These are phyloP conservation scores for Schizosaccharomyces octosporus DNA, from an alignment of 805 yeast species.

Conservation along the genomic window DNA sequence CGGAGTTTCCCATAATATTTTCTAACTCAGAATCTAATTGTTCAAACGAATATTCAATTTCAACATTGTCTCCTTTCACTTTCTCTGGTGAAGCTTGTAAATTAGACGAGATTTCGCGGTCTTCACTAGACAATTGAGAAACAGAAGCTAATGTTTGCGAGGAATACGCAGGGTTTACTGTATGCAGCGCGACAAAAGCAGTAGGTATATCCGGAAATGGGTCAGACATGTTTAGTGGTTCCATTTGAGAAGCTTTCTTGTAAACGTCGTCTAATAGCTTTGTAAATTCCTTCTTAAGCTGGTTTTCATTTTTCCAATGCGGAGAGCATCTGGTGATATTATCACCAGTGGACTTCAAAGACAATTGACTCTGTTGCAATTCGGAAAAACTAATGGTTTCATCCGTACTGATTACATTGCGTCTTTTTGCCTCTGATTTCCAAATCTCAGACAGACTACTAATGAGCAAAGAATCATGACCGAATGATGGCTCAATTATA, in stretches of 20 bases:
- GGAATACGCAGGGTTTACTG: not conserved
- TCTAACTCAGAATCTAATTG: not conserved
- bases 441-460: not conserved
- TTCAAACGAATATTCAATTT: not conserved
- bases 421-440: not conserved
- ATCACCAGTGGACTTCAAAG: not conserved
- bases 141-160: not conserved
- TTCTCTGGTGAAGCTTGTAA: too few species aligned
- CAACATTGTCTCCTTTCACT: not conserved
- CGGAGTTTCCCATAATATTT: not conserved
- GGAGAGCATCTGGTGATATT: not conserved
- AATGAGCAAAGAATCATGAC: not conserved
- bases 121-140: not conserved
- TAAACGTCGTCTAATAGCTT: not conserved
- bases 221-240: not conserved
- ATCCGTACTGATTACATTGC: not conserved
- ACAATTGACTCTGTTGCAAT: not conserved
- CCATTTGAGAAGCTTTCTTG: not conserved
- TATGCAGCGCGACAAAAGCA: not conserved
- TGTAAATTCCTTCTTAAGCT: not conserved
- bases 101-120: not conserved
- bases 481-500: not conserved
- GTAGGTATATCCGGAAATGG: not conserved
- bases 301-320: not conserved
- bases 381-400: not conserved